Evolutionary conservation across 768 basidiomycete species (phyloP).

Genomic region (Suillus hirtellus): DNA sequence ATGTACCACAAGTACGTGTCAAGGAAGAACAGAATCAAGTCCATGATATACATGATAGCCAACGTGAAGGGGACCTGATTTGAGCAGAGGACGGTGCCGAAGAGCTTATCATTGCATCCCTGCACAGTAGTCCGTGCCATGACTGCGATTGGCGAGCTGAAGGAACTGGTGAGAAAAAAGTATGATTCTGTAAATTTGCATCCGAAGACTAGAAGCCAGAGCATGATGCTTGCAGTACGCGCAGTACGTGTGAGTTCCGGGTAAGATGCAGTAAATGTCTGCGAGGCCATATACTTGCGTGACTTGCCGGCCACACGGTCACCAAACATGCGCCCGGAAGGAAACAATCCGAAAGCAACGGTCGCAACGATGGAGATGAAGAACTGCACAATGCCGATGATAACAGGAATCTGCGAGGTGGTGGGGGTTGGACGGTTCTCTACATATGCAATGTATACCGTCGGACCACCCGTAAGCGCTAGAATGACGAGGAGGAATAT

Average conservation of each 20-base stretch:
- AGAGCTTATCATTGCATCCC: constrained; percentile 81
- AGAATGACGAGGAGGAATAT: constrained; percentile 91
- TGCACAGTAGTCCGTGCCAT: constrained; percentile 96
- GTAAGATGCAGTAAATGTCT: constrained; percentile 98
- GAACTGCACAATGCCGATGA: constrained; percentile 93
- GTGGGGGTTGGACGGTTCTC: constrained; percentile 57
- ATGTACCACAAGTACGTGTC: constrained; percentile 99
- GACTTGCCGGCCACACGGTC: constrained; percentile 96
- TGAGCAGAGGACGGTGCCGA: constrained; percentile 78
- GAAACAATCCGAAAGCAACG: constrained; percentile 81
- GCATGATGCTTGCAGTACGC: constrained; percentile 77
- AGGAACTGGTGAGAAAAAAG: constrained; percentile 97
- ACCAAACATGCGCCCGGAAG: constrained; percentile 97
- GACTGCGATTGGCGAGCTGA: constrained; percentile 92
- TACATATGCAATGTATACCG: constrained; percentile 87
- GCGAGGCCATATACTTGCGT: constrained; percentile 98
- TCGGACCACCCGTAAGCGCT: constrained; percentile 90
- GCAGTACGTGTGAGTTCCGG: constrained; percentile 71
- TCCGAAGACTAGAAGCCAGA: constrained; percentile 93
- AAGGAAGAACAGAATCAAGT: constrained; percentile 95
- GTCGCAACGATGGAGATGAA: constrained; percentile 85
- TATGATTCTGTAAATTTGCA: constrained; percentile 98
- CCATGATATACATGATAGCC: constrained; percentile 99
- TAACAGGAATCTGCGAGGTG: constrained; percentile 74
- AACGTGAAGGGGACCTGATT: constrained; percentile 95